These are phyloP conservation scores for Herpetomonas muscarum DNA, from an alignment of 208 protist genomes.

Conservation along the genomic window DNA sequence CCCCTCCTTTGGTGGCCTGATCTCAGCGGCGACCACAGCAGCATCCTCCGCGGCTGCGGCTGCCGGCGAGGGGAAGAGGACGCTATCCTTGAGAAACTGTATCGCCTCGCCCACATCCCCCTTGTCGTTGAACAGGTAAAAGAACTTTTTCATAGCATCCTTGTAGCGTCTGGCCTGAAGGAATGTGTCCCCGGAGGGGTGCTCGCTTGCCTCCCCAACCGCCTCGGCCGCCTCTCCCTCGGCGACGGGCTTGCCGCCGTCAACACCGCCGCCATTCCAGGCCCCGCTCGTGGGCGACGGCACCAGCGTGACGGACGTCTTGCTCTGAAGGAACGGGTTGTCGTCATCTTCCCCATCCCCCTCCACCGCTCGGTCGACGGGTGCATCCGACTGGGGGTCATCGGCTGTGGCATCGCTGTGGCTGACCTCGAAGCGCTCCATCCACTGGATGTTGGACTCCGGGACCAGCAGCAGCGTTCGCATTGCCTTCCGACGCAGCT, in stretches of 20 bases:
- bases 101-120: slow-evolving; percentile 42
- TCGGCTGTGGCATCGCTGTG: neutral
- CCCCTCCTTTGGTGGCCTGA: neutral
- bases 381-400: neutral
- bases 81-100: slow-evolving; percentile 43
- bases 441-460: slow-evolving; percentile 82
- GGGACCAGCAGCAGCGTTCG: slow-evolving; percentile 61
- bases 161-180: slow-evolving; percentile 58
- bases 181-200: slow-evolving; percentile 27
- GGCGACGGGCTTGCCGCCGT: neutral
- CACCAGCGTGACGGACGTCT: too few species aligned
- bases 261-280: too few species aligned
- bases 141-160: slow-evolving; percentile 65
- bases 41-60: neutral
- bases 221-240: too few species aligned
- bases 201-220: slow-evolving; percentile 6
- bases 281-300: too few species aligned
- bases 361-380: too few species aligned
- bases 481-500: slow-evolving; percentile 54
- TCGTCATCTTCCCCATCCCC: too few species aligned
- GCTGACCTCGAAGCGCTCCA: slow-evolving; percentile 75
- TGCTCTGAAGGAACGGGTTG: too few species aligned
- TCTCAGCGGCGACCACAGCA: neutral
- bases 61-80: slow-evolving; percentile 6
- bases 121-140: slow-evolving; percentile 66